phyloP scores from a whole-genome alignment of 2,329 filamentous ascomycete species.

The Penicillium sp. region DNA sequence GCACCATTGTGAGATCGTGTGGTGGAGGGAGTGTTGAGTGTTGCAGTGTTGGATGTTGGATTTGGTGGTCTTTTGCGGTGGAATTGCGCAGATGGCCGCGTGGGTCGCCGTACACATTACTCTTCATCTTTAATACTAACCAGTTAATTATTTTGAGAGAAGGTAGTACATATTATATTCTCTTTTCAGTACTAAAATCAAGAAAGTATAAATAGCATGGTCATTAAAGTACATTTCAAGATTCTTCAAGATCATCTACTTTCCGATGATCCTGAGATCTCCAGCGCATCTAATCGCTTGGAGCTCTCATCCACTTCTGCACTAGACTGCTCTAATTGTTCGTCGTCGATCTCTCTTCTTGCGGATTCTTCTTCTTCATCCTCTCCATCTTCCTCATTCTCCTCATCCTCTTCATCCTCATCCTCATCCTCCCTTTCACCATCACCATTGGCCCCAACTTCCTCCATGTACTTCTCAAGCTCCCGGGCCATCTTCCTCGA shows the following conservation, averaged over 20 bases:
- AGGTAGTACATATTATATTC: too few species aligned
- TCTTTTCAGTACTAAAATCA: too few species aligned
- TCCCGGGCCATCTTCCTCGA: slow-evolving; percentile 97
- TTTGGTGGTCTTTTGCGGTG: slow-evolving; percentile 27
- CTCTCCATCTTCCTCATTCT: slow-evolving; percentile 31
- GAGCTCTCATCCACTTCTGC: slow-evolving; percentile 25
- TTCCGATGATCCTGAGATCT: slow-evolving; percentile 26
- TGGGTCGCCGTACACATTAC: slow-evolving; percentile 25
- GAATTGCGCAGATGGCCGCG: slow-evolving; percentile 36
- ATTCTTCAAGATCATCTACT: slow-evolving; percentile 5
- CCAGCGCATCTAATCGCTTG: slow-evolving; percentile 28
- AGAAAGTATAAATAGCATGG: too few species aligned
- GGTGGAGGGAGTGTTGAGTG: slow-evolving; percentile 4
- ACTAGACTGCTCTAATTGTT: slow-evolving; percentile 11
- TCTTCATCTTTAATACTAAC: background rate
- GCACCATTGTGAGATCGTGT: slow-evolving; percentile 27
- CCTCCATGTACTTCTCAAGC: slow-evolving; percentile 81
- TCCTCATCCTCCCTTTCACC: slow-evolving; percentile 39
- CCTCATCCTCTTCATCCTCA: slow-evolving; percentile 32
- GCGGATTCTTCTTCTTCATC: too few species aligned
- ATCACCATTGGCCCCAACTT: slow-evolving; percentile 56
- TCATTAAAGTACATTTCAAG: slow-evolving; percentile 21
- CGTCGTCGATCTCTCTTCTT: slow-evolving; percentile 30
- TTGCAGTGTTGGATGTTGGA: background rate
- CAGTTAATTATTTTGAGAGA: too few species aligned